A percentile compares a stretch with the other conserved stretches of the same genome.
Conservation (phyloP, 2,329 filamentous ascomycete genomes). For the Penicillium sp. region DNA sequence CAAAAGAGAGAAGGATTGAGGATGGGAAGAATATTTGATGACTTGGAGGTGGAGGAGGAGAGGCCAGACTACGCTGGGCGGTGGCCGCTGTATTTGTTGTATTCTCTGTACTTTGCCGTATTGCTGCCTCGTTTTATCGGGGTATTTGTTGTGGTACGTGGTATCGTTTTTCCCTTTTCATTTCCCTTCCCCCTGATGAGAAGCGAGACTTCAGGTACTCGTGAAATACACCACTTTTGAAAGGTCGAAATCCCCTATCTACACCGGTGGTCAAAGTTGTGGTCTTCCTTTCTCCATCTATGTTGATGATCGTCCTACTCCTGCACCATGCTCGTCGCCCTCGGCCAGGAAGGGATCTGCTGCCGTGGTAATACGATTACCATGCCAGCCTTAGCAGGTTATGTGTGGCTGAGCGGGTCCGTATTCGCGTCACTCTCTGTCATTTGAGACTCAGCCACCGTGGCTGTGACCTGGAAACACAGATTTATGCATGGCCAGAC, state of each 20-base stretch:
- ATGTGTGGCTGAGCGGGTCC: constrained; percentile 19
- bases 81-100: constrained; percentile 14
- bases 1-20: constrained; percentile 19
- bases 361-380: constrained; percentile 14
- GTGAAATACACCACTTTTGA: not conserved
- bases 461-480: constrained; percentile 12
- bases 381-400: constrained; percentile 16
- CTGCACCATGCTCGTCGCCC: not conserved
- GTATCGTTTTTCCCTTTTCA: not conserved
- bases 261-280: not conserved
- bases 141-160: not conserved
- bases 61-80: constrained; percentile 25
- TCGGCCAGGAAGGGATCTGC: not conserved
- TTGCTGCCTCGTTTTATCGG: not conserved
- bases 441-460: constrained; percentile 16
- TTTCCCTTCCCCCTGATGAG: not conserved
- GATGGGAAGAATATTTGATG: constrained; percentile 26
- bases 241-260: not conserved
- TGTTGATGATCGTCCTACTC: not conserved
- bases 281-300: not conserved
- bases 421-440: constrained; percentile 16
- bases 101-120: constrained; percentile 2
- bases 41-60: constrained; percentile 24
- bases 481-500: constrained; percentile 3
- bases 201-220: not conserved